Conservation (phyloP, 2,329 filamentous ascomycete species). For the Diaporthe humulicola region DNA sequence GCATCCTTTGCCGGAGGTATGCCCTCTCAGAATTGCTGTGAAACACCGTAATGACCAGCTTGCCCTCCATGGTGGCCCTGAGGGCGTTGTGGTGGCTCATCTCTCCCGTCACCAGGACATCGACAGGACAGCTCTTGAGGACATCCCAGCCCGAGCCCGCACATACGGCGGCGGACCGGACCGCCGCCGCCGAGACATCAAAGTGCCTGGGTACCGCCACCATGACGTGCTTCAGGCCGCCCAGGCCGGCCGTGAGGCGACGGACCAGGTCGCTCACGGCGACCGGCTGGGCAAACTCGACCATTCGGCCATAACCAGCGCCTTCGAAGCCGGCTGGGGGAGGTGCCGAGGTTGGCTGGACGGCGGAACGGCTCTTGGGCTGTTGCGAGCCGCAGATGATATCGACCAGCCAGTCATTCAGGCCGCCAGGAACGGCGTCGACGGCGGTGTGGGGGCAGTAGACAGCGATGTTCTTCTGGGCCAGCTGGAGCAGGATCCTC, state of each 20-base stretch:
- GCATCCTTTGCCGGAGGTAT: conserved; percentile 81
- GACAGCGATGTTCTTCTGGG: conserved; percentile 89
- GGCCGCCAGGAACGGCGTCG: conserved; percentile 85
- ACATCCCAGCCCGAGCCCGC: conserved; percentile 89
- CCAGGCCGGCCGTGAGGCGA: conserved; percentile 75
- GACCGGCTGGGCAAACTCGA: conserved; percentile 56
- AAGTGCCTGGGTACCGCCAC: conserved; percentile 48
- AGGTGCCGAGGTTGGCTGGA: conserved; percentile 58
- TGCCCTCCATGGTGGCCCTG: conserved; percentile 85
- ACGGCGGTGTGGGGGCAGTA: conserved; percentile 97
- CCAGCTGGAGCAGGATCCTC: conserved; percentile 83
- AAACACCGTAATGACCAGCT: conserved; percentile 86
- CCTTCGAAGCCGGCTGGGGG: conserved; percentile 58
- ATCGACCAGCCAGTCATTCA: conserved; percentile 95
- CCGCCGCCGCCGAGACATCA: conserved; percentile 53
- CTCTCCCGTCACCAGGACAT: conserved; percentile 91
- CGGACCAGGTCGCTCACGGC: conserved; percentile 60
- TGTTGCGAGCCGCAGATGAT: conserved; percentile 73
- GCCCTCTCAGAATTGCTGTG: conserved; percentile 94
- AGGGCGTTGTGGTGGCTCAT: conserved; percentile 94
- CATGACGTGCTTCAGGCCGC: conserved; percentile 64
- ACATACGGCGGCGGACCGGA: conserved; percentile 85
- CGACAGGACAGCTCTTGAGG: conserved; percentile 77
- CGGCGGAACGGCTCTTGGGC: conserved; percentile 55
- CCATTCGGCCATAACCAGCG: conserved; percentile 66